A percentile compares a stretch with the other conserved stretches of the same genome.
phyloP scores from a whole-genome alignment of 768 basidiomycete species.

The Auriscalpium vulgare region DNA sequence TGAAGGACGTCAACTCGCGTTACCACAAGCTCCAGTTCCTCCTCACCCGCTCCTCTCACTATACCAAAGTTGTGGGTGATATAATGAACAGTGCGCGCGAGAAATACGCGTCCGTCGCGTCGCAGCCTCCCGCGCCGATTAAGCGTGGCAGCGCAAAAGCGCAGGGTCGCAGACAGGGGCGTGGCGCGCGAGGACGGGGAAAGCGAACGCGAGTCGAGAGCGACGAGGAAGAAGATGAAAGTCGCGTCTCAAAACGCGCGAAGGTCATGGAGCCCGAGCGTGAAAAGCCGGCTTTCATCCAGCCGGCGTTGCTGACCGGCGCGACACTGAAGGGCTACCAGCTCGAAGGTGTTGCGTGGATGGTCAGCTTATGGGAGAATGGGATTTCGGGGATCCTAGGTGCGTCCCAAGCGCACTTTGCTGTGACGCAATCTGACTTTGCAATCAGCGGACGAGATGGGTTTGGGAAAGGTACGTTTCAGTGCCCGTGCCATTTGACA shows the following conservation, averaged over 20 bases:
- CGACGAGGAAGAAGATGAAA: conserved; percentile 13
- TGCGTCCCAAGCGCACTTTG: conserved; percentile 21
- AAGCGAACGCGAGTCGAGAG: conserved; percentile 7
- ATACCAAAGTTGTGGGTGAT: conserved; percentile 59
- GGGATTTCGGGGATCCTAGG: conserved; percentile 77
- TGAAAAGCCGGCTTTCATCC: conserved; percentile 36
- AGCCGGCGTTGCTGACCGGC: conserved; percentile 77
- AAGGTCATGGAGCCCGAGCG: conserved; percentile 6
- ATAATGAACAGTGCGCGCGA: conserved; percentile 52
- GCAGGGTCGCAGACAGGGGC: neutral
- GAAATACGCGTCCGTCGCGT: conserved; percentile 7
- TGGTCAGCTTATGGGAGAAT: conserved; percentile 81
- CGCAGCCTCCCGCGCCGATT: conserved; percentile 10
- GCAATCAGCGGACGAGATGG: conserved; percentile 84
- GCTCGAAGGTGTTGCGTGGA: conserved; percentile 92
- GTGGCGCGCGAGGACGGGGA: conserved; percentile 2
- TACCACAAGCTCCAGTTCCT: conserved; percentile 53
- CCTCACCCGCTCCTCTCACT: conserved; percentile 70
- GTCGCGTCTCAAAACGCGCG: conserved; percentile 17
- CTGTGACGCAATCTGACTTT: neutral
- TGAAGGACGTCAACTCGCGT: conserved; percentile 30
- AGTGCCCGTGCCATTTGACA: no score
- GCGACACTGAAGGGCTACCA: conserved; percentile 86
- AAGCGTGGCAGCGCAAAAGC: neutral
- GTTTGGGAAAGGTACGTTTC: conserved; percentile 67